A percentile compares a stretch with the other conserved stretches of the same genome.
Conservation (phyloP, 192 early-diverging fungal species). For the Kickxella alabastrina region DNA sequence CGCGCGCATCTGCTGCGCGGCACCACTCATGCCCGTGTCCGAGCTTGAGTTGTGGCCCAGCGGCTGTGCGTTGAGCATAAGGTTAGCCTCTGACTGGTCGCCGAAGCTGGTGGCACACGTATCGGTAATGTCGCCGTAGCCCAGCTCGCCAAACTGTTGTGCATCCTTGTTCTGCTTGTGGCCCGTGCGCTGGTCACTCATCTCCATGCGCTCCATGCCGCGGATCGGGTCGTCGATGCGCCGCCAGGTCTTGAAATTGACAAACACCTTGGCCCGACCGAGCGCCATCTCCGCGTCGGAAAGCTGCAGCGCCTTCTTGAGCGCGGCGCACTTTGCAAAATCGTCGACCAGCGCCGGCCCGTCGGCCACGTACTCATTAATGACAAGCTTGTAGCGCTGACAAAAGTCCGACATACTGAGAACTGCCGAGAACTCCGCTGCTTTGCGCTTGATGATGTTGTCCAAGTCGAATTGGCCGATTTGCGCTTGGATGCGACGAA, state of each 20-base stretch:
- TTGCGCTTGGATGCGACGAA: slow-evolving; percentile 49
- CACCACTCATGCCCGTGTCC: slow-evolving; percentile 17
- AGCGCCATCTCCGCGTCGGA: slow-evolving; percentile 51
- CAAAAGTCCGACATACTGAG: slow-evolving; percentile 39
- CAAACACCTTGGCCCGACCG: slow-evolving; percentile 61
- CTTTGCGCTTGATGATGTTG: slow-evolving; percentile 35
- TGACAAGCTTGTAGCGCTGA: slow-evolving; percentile 44
- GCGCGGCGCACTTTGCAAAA: slow-evolving; percentile 20
- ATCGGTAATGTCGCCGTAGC: slow-evolving; percentile 18
- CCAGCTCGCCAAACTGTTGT: slow-evolving; percentile 31
- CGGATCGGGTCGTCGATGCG: slow-evolving; percentile 76
- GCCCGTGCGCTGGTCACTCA: slow-evolving; percentile 53
- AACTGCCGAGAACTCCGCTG: slow-evolving; percentile 42
- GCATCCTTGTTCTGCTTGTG: slow-evolving; percentile 32
- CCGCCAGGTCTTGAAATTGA: slow-evolving; percentile 77
- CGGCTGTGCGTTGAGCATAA: slow-evolving; percentile 49
- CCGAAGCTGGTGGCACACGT: slow-evolving; percentile 37
- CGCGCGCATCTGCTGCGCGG: slow-evolving; percentile 42
- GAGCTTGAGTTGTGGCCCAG: slow-evolving; percentile 33
- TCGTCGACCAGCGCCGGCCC: slow-evolving; percentile 16
- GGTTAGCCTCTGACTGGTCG: slow-evolving; percentile 46
- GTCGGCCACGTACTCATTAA: slow-evolving; percentile 43
- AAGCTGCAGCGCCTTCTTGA: slow-evolving; percentile 50
- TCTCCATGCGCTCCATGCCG: slow-evolving; percentile 55
- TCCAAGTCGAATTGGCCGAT: slow-evolving; percentile 24